Base-by-base conservation (phyloP, 2,329 filamentous ascomycete species). In the Xylariaceae sp. region DNA sequence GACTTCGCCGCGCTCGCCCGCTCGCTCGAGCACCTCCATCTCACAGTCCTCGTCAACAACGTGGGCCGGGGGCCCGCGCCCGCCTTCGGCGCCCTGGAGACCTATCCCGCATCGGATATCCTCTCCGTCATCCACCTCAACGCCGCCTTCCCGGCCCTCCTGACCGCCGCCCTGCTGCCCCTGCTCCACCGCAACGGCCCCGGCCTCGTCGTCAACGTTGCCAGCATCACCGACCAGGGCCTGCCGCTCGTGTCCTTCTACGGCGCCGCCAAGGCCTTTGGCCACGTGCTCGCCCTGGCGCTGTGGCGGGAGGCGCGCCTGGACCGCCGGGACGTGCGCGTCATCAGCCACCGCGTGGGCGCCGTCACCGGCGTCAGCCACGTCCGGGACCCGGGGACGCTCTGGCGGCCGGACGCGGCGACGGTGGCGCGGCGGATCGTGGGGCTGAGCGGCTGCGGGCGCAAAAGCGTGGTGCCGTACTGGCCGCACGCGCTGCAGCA, bases 41-140 rank as follows among this genome's bases (percentile, higher is more conserved):
- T 80, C 29, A 74, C 68, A 0, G 53, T 79, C 2, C 56, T 79
- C 17, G 54, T 78, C 44, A 76, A 78, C 53, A 77, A 76, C 55
- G 65, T 73, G 0, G 74, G 73, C 2, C 66, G 68, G n/a, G 55
- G 51, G 1, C 52, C 50, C 4, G 44, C 49, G 39, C 53, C 56
- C 9, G 37, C 51, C 1, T 70, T 62, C 42, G 55, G 54, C 12
- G 45, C 57, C 2, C 53, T 72, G 4, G 53, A 59, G 16, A 49
- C 61, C 1, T 57, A 64, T 4, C 53, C 54, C 1, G 47, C 50
- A 12, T 48, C 58, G 1, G 57, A 70, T n/a, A 55, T 72, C 36
- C 56, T 69, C 30, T 50, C 45, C 6, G 58, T 65, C 12, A 55
- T 76, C 35, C 63, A 67, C 36, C 55, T 69, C 30, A 76, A 76